These are phyloP conservation scores for Podosphaera aphanis DNA, from an alignment of 2,329 filamentous ascomycete genomes.

Conservation along the genomic window DNA sequence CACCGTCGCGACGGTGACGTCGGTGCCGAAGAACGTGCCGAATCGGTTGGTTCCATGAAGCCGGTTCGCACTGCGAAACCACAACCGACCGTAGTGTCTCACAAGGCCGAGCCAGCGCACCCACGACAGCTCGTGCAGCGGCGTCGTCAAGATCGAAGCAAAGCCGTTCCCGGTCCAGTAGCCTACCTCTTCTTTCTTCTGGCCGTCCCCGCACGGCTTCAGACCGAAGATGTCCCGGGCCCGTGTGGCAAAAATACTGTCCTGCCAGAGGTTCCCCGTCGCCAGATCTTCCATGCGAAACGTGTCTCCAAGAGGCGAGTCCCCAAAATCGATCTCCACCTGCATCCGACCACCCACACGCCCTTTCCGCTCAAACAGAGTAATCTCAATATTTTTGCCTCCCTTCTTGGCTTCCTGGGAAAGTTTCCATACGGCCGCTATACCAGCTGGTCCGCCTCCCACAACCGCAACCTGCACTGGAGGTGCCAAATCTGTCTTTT, in stretches of 20 bases:
- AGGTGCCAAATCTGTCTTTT: too few relatives aligned
- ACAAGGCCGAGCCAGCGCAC: constrained; percentile 1
- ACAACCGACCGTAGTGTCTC: constrained; percentile 2
- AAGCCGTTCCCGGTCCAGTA: constrained; percentile 2
- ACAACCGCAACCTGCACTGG: background rate
- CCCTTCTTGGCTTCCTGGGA: background rate
- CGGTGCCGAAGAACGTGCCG: background rate
- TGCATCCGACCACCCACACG: background rate
- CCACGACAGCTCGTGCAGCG: constrained; percentile 1
- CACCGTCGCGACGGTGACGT: background rate
- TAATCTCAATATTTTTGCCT: background rate
- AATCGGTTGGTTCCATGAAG: background rate
- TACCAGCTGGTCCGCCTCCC: background rate
- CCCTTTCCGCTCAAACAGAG: background rate
- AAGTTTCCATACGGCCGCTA: background rate
- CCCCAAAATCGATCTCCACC: background rate
- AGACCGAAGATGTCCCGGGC: background rate
- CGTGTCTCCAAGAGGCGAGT: background rate
- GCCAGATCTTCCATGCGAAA: background rate
- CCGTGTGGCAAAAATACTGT: background rate
- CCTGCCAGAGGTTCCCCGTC: background rate
- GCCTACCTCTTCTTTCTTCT: constrained; percentile 1
- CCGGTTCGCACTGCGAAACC: background rate
- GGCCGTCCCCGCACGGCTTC: background rate
- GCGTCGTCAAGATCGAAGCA: constrained; percentile 1